These are phyloP conservation scores for Gypsophila paniculata DNA, from an alignment of 179 eudicot species.

Conservation along the genomic window DNA sequence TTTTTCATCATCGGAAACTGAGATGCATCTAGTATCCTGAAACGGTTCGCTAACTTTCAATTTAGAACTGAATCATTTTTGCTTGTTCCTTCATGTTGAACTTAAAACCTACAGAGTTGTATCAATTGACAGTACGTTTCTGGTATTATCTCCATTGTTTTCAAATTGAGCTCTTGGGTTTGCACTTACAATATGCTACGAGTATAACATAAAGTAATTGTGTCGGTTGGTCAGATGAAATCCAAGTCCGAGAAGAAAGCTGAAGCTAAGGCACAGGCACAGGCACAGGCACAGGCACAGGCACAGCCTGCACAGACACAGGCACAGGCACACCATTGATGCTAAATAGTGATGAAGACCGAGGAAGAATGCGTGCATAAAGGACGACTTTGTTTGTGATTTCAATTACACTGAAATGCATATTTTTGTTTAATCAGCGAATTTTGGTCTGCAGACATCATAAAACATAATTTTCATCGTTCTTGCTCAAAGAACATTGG, in stretches of 20 bases:
- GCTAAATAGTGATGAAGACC: conserved; percentile 6
- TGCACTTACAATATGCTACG: no score
- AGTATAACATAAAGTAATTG: neutral
- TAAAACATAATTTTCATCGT: conserved; percentile 13
- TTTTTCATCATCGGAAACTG: neutral
- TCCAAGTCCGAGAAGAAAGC: conserved; percentile 63
- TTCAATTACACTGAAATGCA: conserved; percentile 7
- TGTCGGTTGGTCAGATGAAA: conserved; percentile 38
- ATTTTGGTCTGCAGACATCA: conserved; percentile 23
- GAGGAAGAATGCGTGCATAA: conserved; percentile 23
- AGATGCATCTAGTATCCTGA: neutral
- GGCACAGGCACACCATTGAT: conserved; percentile 50
- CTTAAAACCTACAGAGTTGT: no score
- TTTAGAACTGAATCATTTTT: neutral
- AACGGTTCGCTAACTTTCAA: neutral
- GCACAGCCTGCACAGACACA: no score
- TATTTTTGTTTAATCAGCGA: neutral
- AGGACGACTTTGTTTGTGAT: conserved; percentile 7
- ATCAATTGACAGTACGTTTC: no score
- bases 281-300: no score
- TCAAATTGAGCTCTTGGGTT: no score
- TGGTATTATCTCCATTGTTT: no score
- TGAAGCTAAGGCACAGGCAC: conserved; percentile 39
- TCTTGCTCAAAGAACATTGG: conserved; percentile 15
- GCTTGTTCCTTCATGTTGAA: neutral